Percentiles rank a stretch among this genome's conserved stretches.
These are phyloP conservation scores for Sambucus nigra DNA, from an alignment of 129 eudicot species.

Conservation along the genomic window DNA sequence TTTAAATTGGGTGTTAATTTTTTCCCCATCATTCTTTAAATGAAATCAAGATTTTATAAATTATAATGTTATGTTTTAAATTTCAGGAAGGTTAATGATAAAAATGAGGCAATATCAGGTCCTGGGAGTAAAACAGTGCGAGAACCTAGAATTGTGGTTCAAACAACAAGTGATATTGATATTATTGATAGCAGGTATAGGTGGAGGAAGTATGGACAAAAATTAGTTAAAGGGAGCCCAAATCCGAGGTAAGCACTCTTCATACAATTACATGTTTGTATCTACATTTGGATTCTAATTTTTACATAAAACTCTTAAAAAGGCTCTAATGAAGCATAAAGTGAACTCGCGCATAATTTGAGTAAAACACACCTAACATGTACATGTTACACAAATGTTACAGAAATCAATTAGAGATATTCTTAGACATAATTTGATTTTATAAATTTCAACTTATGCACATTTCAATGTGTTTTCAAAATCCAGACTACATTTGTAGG, in stretches of 20 bases:
- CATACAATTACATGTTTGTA: too few relatives aligned
- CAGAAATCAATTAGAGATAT: neutral
- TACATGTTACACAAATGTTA: constrained; percentile 3
- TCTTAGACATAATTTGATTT: too few relatives aligned
- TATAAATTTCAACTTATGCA: neutral
- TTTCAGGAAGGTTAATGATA: constrained; percentile 84
- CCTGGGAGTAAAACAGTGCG: constrained; percentile 68
- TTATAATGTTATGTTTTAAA: constrained; percentile 3
- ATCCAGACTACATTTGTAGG: constrained; percentile 23
- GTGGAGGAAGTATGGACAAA: constrained; percentile 98
- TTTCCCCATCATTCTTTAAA: too few relatives aligned
- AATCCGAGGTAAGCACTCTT: constrained; percentile 59
- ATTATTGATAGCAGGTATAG: constrained; percentile 92
- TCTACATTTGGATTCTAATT: too few relatives aligned
- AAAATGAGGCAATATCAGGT: constrained; percentile 71
- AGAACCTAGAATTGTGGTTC: constrained; percentile 90
- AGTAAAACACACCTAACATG: too few relatives aligned
- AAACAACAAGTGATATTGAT: constrained; percentile 92
- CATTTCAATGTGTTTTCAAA: neutral
- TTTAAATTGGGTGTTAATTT: neutral
- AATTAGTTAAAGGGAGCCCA: constrained; percentile 94
- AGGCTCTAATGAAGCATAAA: too few relatives aligned
- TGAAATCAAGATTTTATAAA: neutral
- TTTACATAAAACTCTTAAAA: too few relatives aligned
- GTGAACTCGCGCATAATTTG: too few relatives aligned